Evolutionary conservation across 1,284 basidiomycete species (phyloP), one percentile per base, ranked within the genome.

Genomic region (Anthracocystis panici-leucophaei): DNA sequence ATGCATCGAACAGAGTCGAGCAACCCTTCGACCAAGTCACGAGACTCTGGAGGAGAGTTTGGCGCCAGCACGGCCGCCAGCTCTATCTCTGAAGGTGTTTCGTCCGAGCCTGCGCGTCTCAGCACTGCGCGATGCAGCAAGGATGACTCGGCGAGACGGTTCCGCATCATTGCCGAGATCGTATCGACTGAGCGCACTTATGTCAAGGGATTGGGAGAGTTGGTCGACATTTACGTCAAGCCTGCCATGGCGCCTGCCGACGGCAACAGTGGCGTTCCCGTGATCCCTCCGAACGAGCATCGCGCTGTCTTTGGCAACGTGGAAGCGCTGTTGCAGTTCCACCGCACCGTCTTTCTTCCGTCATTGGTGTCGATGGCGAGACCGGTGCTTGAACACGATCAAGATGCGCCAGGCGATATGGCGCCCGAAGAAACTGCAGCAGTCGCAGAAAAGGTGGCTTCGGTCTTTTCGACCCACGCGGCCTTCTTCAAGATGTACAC

Each of bases 221-320:
- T 99, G 27, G 91, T 95, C 55, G 92, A 95, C 65, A 97, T 99
- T 69, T 99, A 99, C 84, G 92, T 99, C 86, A 91, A 90, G 79
- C 94, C 94, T 40, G 92, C 93, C 5, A 88, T 89, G n/a, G 89
- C 89, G 42, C 88, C 91, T 3, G 90, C 92, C 61, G 76, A 78
- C 9, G 70, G 68, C 20, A 64, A 52, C 33, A 74, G 67, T 49
- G 77, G 75, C 12, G 94, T 97, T 69, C 92, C 93, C 0, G 88
- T 95, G 20, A 89, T 97, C n/a, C 93, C 95, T n/a, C 74, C 86
- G 11, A 85, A 90, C 2, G 97, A 98, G 86, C 91, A 96, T 65
- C 94, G 93, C 83, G 89, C 95, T 42, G 94, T 98, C 25, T 99
- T 98, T 85, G 91, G 91, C 66, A 94, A 95, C 29, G 88, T 98